Percentiles rank a stretch among this genome's conserved stretches.
Conservation (phyloP, 805 yeast genomes). For the Kockiozyma suomiensis region DNA sequence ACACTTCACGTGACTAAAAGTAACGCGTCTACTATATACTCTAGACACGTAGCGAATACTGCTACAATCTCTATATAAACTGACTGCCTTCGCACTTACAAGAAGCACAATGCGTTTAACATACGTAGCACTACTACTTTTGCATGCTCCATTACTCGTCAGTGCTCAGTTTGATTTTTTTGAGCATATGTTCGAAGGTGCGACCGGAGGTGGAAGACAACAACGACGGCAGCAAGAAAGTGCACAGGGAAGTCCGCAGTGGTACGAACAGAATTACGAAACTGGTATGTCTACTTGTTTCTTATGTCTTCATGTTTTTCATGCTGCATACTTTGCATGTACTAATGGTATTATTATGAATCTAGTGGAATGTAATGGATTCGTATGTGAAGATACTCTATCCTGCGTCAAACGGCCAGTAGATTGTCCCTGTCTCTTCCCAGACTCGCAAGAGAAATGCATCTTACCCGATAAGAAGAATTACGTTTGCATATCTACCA, state of each 20-base stretch:
- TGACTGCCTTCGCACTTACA: no score
- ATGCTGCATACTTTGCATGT: neutral
- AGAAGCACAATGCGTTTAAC: slow-evolving; percentile 1
- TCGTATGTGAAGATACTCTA: slow-evolving; percentile 81
- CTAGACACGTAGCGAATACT: neutral
- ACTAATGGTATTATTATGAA: neutral
- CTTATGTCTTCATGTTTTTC: neutral
- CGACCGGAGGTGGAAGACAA: slow-evolving; percentile 6
- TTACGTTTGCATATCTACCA: slow-evolving; percentile 76
- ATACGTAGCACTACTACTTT: slow-evolving; percentile 1
- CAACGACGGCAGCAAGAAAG: neutral
- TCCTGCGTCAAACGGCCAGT: slow-evolving; percentile 68
- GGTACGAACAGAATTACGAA: slow-evolving; percentile 30
- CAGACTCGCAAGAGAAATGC: slow-evolving; percentile 83
- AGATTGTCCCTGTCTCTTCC: slow-evolving; percentile 90
- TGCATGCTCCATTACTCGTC: slow-evolving; percentile 21
- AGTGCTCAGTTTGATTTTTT: slow-evolving; percentile 33
- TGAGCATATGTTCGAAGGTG: slow-evolving; percentile 34
- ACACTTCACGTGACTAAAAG: no score
- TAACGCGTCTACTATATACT: no score
- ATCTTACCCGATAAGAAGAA: slow-evolving; percentile 64
- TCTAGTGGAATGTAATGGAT: slow-evolving; percentile 57
- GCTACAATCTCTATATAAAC: no score
- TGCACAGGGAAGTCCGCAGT: slow-evolving; percentile 27
- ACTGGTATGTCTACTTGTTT: slow-evolving; percentile 17